Conservation (phyloP, 2,329 filamentous ascomycete species). For the Penicillium sp. region DNA sequence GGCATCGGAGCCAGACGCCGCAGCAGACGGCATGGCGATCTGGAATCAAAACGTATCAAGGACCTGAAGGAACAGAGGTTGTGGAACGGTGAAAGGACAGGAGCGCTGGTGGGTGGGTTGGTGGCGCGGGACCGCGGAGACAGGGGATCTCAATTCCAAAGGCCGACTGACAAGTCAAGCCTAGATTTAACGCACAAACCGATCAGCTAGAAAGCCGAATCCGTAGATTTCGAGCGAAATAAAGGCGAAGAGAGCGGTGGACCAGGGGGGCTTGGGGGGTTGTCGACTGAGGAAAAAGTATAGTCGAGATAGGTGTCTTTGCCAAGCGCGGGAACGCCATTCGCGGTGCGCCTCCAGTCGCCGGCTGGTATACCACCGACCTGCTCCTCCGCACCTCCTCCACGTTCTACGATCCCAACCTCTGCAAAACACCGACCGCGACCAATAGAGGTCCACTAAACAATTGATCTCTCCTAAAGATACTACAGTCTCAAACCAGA, state of each 20-base stretch:
- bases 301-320: slow-evolving; percentile 33
- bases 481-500: not conserved
- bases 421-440: not conserved
- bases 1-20: slow-evolving; percentile 54
- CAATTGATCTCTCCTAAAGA: not conserved
- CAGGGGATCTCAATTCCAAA: slow-evolving; percentile 22
- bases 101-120: slow-evolving; percentile 11
- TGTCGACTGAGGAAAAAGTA: slow-evolving; percentile 23
- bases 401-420: not conserved
- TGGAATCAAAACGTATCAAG: slow-evolving; percentile 2
- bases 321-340: slow-evolving; percentile 31
- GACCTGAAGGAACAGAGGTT: slow-evolving; percentile 11
- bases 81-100: slow-evolving; percentile 10
- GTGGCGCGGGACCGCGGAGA: slow-evolving; percentile 26
- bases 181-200: not conserved
- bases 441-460: not conserved
- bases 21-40: slow-evolving; percentile 50
- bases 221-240: slow-evolving; percentile 14
- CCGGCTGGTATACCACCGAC: slow-evolving; percentile 10
- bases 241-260: slow-evolving; percentile 22
- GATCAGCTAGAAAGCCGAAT: slow-evolving; percentile 2
- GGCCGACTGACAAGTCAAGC: slow-evolving; percentile 10
- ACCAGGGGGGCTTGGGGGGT: slow-evolving; percentile 10
- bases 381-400: slow-evolving; percentile 7
- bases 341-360: slow-evolving; percentile 16